Evolutionary conservation across 495 filamentous ascomycete genomes (phyloP), one percentile per base, ranked within the genome.

Genomic region (Aspergillus conjunctus): DNA sequence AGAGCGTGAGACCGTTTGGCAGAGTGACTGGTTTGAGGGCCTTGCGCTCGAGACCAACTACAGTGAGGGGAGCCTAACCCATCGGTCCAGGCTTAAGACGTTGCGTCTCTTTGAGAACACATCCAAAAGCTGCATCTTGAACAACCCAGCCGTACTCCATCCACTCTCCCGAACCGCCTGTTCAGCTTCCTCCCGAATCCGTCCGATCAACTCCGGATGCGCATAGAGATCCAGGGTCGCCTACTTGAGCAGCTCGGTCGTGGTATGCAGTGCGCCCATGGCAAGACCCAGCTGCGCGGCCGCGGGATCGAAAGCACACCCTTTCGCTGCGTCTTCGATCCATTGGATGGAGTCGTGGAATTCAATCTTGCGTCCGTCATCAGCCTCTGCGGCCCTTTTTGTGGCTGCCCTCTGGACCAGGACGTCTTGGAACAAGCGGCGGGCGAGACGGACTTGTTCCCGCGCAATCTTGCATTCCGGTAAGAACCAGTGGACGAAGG

Each of bases 121-220:
- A 50, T 73, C 71, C 70, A 83, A 73, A 34, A 81, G 60, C 60
- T 73, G 67, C 21, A 84, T 71, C 43, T 81, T 79, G 37, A 70
- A 71, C 7, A 80, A 21, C 0, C 72, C 68, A 10, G 69, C 67
- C 56, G 75, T 79, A 3, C 69, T 71, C 75, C 78, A 79, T 7
- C 65, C 68, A 15, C 65, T 62, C 33, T 61, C 33, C 15, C 49
- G 14, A 1, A 68, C 31, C 0, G 70, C 68, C 4, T 61, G 45
- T 4, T 59, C 45, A 3, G 71, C 48, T 32, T 76, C 71, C 1
- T 71, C 54, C 6, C 69, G 50, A 9, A 72, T 17, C 22, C 59
- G 45, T 4, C 45, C 31, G n/a, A 76, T 53, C 22, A 79, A 61
- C 18, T 78, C 75, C 7, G 74, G 73, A 18, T 75, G 60, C 20